Conservation (phyloP, 2,329 filamentous ascomycete genomes). For the Calonectria ilicicola region DNA sequence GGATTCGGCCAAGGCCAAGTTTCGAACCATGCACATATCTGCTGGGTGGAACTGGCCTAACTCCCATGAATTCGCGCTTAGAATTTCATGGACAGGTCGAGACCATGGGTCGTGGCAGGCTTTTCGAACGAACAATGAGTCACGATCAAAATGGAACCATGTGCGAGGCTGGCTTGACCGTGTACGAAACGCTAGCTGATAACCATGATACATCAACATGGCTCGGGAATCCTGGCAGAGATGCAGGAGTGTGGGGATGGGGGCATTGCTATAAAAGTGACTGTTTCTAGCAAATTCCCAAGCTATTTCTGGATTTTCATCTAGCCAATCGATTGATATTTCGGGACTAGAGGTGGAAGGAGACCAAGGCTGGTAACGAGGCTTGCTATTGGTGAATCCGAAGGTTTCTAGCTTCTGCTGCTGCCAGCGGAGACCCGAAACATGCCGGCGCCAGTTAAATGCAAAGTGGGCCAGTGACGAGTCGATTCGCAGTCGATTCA, state of each 20-base stretch:
- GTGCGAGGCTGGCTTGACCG: neutral
- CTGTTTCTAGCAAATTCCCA: neutral
- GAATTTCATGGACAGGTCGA: neutral
- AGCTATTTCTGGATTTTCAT: neutral
- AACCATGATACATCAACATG: neutral
- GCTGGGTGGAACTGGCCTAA: neutral
- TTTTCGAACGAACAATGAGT: neutral
- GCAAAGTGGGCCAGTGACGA: neutral
- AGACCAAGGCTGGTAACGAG: neutral
- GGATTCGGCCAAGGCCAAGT: neutral
- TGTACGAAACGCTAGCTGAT: neutral
- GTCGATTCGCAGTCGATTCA: neutral
- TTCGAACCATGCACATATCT: neutral
- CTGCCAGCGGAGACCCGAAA: neutral
- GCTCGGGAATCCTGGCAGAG: neutral
- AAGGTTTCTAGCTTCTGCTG: neutral
- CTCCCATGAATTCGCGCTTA: neutral
- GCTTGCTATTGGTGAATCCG: neutral
- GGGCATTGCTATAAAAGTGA: neutral
- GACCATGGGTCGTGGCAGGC: no score
- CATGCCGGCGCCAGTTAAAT: neutral
- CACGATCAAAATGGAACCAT: neutral
- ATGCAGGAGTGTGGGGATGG: neutral
- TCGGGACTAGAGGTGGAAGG: neutral
- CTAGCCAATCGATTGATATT: neutral